Evolutionary conservation across 768 basidiomycete genomes (phyloP).

Genomic region (Sporobolomyces roseus): DNA sequence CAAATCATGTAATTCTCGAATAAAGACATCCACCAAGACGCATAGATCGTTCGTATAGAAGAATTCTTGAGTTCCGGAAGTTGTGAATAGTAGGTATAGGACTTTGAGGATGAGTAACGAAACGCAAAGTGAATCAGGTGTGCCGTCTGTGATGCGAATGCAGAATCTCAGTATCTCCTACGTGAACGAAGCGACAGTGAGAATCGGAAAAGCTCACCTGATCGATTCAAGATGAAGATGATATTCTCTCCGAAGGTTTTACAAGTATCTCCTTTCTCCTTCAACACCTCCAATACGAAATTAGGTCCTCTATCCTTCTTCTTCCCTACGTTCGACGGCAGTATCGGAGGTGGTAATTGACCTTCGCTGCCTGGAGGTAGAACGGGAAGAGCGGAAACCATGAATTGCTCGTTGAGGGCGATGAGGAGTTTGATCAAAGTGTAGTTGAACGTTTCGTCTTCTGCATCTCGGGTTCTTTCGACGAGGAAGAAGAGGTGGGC

Average conservation of each 20-base stretch:
- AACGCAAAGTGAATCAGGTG: constrained; percentile 88
- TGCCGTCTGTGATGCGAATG: constrained; percentile 58
- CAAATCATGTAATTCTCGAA: constrained; percentile 85
- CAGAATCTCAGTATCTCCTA: constrained; percentile 4
- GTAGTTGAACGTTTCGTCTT: constrained; percentile 91
- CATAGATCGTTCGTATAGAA: constrained; percentile 97
- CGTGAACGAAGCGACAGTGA: background rate
- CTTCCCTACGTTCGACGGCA: constrained; percentile 22
- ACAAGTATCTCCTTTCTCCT: constrained; percentile 75
- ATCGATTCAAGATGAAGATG: constrained; percentile 97
- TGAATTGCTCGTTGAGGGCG: constrained; percentile 95
- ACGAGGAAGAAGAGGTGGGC: constrained; percentile 88
- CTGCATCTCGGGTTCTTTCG: constrained; percentile 79
- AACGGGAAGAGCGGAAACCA: constrained; percentile 58
- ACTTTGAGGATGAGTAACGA: constrained; percentile 90
- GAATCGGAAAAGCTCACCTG: constrained; percentile 58
- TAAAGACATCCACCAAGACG: constrained; percentile 93
- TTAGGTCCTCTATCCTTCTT: constrained; percentile 53
- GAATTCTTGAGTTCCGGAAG: constrained; percentile 84
- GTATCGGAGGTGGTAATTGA: constrained; percentile 30
- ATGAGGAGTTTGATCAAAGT: constrained; percentile 89
- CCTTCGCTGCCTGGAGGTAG: constrained; percentile 23
- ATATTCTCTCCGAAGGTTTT: constrained; percentile 97
- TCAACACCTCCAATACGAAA: constrained; percentile 74
- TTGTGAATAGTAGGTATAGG: constrained; percentile 90